phyloP scores from a whole-genome alignment of 495 filamentous ascomycete genomes.

The Penicillium arizonense region DNA sequence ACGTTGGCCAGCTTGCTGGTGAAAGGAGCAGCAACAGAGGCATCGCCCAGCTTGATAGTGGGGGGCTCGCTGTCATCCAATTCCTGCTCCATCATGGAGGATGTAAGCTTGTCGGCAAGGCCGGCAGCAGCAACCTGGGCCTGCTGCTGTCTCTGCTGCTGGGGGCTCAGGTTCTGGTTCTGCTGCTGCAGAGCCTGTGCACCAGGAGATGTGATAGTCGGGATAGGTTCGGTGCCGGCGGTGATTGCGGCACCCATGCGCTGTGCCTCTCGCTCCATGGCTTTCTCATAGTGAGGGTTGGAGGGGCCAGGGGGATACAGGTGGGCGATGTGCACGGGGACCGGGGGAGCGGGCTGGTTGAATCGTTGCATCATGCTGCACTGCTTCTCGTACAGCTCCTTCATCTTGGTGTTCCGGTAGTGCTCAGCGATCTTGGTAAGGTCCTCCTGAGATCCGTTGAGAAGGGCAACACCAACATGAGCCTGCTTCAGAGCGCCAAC shows the following conservation, averaged over 20 bases:
- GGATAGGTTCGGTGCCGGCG: conserved; percentile 52
- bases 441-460: conserved; percentile 92
- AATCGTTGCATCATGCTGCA: conserved; percentile 84
- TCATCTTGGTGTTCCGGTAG: conserved; percentile 91
- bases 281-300: conserved; percentile 96
- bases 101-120: conserved; percentile 83
- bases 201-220: conserved; percentile 67
- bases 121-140: conserved; percentile 69
- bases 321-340: conserved; percentile 87
- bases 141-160: conserved; percentile 61
- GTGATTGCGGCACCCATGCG: conserved; percentile 61
- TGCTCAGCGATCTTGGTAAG: conserved; percentile 89
- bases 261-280: conserved; percentile 76
- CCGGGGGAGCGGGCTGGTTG: conserved; percentile 86
- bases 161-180: conserved; percentile 45
- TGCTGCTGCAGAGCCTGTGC: conserved; percentile 66
- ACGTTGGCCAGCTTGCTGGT: conserved; percentile 98
- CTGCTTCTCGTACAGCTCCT: conserved; percentile 98
- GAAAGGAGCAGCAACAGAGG: conserved; percentile 94
- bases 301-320: conserved; percentile 86
- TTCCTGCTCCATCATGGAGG: conserved; percentile 86
- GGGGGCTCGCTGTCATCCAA: conserved; percentile 88
- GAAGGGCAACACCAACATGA: conserved; percentile 91
- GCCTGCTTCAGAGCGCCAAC: conserved; percentile 98
- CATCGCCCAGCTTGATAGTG: conserved; percentile 95